These are phyloP conservation scores for Pythium phragmiticola DNA, from an alignment of 352 stramenopile species.

Conservation along the genomic window DNA sequence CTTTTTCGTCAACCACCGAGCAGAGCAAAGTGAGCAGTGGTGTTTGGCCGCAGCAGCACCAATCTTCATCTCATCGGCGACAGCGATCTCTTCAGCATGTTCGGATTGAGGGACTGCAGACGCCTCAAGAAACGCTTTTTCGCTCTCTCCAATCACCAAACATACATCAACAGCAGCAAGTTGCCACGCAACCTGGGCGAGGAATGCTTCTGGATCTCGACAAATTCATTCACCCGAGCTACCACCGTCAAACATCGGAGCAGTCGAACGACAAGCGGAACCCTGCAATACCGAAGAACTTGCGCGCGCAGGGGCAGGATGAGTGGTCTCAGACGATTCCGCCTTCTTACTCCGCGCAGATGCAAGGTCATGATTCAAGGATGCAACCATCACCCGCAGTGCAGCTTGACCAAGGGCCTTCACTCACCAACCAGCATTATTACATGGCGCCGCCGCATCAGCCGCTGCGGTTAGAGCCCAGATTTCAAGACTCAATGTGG, in stretches of 20 bases:
- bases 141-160: neutral
- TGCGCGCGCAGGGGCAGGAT: neutral
- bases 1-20: neutral
- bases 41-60: neutral
- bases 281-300: neutral
- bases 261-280: neutral
- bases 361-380: neutral
- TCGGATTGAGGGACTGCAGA: neutral
- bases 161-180: neutral
- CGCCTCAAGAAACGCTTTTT: neutral
- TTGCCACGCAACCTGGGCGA: neutral
- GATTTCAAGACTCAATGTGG: constrained; percentile 2
- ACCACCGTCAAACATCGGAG: neutral
- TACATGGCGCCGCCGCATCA: neutral
- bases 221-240: neutral
- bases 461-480: neutral
- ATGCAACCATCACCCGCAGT: neutral
- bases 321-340: neutral
- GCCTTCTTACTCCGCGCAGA: neutral
- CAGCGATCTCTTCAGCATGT: neutral
- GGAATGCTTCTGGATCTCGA: neutral
- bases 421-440: neutral
- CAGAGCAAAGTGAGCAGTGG: neutral
- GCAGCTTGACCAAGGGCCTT: neutral
- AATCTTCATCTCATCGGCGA: neutral